Conservation (phyloP, 2,329 filamentous ascomycete genomes). For the Fusarium proliferatum region DNA sequence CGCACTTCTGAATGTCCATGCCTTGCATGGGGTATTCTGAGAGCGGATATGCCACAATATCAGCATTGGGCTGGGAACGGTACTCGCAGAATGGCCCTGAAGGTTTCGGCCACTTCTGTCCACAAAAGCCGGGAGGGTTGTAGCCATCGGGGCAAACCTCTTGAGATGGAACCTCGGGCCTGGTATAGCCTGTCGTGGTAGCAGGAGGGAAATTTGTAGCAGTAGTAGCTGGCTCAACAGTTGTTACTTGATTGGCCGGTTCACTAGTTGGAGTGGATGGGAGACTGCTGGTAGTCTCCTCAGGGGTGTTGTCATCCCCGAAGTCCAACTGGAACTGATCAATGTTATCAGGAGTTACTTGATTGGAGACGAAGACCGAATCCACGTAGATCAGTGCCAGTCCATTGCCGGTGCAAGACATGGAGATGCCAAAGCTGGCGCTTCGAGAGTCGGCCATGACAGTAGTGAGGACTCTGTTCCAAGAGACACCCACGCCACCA, state of each 20-base stretch:
- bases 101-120: background rate
- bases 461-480: constrained; percentile 5
- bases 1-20: background rate
- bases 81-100: background rate
- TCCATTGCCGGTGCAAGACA: constrained; percentile 3
- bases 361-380: constrained; percentile 20
- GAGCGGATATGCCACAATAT: background rate
- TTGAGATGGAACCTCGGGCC: background rate
- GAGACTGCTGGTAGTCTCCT: background rate
- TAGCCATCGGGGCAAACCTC: background rate
- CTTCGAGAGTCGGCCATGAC: background rate
- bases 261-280: background rate
- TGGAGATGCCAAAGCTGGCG: constrained; percentile 12
- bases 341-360: constrained; percentile 18
- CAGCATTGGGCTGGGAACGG: background rate
- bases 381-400: constrained; percentile 1
- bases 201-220: background rate
- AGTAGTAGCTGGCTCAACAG: background rate
- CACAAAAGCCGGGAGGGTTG: background rate
- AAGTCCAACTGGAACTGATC: constrained; percentile 11
- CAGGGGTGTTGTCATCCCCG: background rate
- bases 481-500: background rate
- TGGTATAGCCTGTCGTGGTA: background rate
- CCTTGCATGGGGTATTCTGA: background rate
- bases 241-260: background rate